Conservation (phyloP, 2,329 filamentous ascomycete genomes). For the Colletotrichum sansevieriae region DNA sequence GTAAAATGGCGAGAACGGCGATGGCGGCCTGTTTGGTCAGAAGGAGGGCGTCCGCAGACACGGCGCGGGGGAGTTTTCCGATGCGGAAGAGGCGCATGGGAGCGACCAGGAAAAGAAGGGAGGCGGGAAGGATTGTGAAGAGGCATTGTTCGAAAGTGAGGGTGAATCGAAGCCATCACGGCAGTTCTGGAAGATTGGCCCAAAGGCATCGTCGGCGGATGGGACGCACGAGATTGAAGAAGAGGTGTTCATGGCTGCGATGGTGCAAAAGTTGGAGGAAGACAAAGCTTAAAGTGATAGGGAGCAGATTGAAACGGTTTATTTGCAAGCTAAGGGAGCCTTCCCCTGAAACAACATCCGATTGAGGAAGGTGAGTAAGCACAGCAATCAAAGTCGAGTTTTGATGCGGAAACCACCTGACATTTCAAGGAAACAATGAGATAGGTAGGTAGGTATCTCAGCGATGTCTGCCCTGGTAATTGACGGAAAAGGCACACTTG, state of each 20-base stretch:
- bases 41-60: constrained; percentile 45
- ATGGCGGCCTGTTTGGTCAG: constrained; percentile 45
- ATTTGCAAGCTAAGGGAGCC: not conserved
- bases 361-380: constrained; percentile 36
- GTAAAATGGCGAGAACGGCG: constrained; percentile 47
- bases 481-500: not conserved
- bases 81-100: constrained; percentile 50
- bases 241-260: constrained; percentile 17
- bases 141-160: constrained; percentile 49
- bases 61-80: constrained; percentile 45
- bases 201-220: constrained; percentile 43
- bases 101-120: constrained; percentile 48
- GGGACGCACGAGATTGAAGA: constrained; percentile 26
- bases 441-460: too few species aligned
- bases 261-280: not conserved
- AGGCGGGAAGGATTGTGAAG: constrained; percentile 49
- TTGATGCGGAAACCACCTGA: too few species aligned
- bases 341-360: constrained; percentile 27
- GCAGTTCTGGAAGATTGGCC: constrained; percentile 44
- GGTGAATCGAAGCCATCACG: constrained; percentile 47
- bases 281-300: accelerated
- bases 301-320: constrained; percentile 11
- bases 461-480: too few species aligned
- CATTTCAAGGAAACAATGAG: too few species aligned
- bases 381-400: constrained; percentile 1